Conservation (phyloP, 116 monocot species). For the Zostera marina region DNA sequence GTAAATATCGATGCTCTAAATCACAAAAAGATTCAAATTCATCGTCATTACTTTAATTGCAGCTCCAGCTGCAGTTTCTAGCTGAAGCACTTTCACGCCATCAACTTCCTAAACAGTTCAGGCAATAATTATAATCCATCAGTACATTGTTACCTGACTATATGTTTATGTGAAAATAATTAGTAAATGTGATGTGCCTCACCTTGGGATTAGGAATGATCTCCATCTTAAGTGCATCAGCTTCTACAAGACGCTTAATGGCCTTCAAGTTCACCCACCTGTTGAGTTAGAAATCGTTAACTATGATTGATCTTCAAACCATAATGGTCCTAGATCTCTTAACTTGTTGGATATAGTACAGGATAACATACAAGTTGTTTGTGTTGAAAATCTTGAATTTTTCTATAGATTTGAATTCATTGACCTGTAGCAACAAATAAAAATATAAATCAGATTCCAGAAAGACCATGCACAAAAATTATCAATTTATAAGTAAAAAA, state of each 20-base stretch:
- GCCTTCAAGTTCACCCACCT: conserved; percentile 94
- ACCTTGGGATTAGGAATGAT: conserved; percentile 99
- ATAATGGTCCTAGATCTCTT: background rate
- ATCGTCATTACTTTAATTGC: conserved; percentile 58
- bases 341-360: background rate
- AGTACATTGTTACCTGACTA: no score
- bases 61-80: conserved; percentile 93
- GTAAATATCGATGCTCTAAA: background rate
- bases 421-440: conserved; percentile 32
- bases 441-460: background rate
- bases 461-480: no score
- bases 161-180: background rate
- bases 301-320: background rate
- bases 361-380: conserved; percentile 68
- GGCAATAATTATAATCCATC: background rate
- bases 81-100: conserved; percentile 82
- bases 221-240: conserved; percentile 95
- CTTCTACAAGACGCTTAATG: conserved; percentile 83
- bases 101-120: conserved; percentile 60
- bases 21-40: background rate
- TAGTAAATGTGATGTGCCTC: background rate
- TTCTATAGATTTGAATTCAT: conserved; percentile 94
- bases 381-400: conserved; percentile 99
- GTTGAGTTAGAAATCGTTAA: conserved; percentile 1
- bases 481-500: no score